Evolutionary conservation across 1,139 yeast genomes (phyloP).

Genomic region (Blastobotrys illinoisensis): DNA sequence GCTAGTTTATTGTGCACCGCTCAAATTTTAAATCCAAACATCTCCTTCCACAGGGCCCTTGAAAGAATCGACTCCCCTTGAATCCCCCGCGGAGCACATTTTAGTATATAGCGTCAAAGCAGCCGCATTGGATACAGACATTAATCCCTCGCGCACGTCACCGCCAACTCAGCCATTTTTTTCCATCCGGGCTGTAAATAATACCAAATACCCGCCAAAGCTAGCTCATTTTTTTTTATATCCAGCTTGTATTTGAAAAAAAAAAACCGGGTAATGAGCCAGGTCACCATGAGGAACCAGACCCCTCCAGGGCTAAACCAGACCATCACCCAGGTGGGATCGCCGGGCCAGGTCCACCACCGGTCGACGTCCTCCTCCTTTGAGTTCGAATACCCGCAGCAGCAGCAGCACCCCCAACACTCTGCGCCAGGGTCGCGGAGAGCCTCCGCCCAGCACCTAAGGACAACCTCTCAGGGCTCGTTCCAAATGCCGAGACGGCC

Average conservation of each 20-base stretch:
- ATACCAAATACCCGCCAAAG: neutral
- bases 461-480: conserved; percentile 4
- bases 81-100: no score
- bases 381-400: neutral
- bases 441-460: neutral
- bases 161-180: neutral
- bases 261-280: neutral
- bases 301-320: neutral
- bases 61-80: no score
- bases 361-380: neutral
- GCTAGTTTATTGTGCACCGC: neutral
- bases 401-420: neutral
- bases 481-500: conserved; percentile 3
- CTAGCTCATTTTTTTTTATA: no score
- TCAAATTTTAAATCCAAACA: neutral
- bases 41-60: no score
- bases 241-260: no score
- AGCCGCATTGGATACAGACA: neutral
- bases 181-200: neutral
- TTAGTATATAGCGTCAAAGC: neutral
- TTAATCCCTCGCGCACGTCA: neutral
- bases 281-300: neutral
- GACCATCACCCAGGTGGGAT: neutral
- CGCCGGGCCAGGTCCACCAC: neutral
- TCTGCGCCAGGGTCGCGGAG: neutral